phyloP scores from a whole-genome alignment of 805 yeast genomes.

The Suhomyces tanzawaensis region DNA sequence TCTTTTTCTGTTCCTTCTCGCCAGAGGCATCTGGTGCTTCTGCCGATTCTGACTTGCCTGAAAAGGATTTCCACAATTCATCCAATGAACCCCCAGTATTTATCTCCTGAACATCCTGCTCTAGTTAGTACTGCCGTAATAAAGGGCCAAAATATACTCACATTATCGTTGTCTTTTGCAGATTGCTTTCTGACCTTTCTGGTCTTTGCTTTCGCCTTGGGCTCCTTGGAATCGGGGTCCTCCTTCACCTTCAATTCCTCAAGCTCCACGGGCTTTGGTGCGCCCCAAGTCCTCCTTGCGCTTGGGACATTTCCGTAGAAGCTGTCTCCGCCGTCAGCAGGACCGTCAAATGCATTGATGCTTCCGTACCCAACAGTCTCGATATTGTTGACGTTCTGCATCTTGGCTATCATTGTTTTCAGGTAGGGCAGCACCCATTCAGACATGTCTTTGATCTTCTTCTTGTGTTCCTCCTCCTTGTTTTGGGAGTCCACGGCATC shows the following conservation, averaged over 20 bases:
- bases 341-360: conserved; percentile 25
- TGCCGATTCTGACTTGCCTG: conserved; percentile 3
- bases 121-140: no score
- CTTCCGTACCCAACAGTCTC: conserved; percentile 42
- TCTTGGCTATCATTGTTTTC: conserved; percentile 22
- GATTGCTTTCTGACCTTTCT: neutral
- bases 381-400: conserved; percentile 21
- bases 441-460: conserved; percentile 47
- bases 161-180: neutral
- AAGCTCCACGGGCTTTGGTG: neutral
- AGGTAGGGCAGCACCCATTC: conserved; percentile 50
- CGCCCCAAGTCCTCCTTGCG: conserved; percentile 19
- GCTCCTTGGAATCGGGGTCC: conserved; percentile 8
- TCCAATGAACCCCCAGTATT: conserved; percentile 2
- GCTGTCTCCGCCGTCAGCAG: conserved; percentile 9
- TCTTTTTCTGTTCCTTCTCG: conserved; percentile 5
- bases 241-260: conserved; percentile 6
- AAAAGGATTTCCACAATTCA: conserved; percentile 8
- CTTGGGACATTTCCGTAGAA: conserved; percentile 2
- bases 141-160: no score
- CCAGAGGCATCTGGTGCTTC: conserved; percentile 10
- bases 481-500: conserved; percentile 36
- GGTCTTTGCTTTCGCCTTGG: conserved; percentile 1
- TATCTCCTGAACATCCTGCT: neutral
- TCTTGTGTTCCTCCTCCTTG: conserved; percentile 31